Base-by-base conservation (phyloP, 2,329 filamentous ascomycete genomes). In the Fusarium armeniacum region DNA sequence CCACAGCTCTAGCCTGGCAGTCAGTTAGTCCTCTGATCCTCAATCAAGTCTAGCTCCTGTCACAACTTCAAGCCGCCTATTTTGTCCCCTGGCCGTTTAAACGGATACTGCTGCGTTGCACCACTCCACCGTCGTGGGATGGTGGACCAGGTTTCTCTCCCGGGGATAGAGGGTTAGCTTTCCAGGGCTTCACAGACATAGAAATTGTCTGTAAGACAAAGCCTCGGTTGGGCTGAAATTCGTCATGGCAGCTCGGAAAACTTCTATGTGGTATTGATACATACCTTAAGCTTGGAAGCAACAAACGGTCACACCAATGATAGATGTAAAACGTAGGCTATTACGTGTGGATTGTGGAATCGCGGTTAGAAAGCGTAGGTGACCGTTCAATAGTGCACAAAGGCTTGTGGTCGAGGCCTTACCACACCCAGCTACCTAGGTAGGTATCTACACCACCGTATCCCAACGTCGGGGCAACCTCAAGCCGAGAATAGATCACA, bases 101-200 rank as follows among this genome's bases (percentile, higher is more conserved):
- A 61, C 35, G 35, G 35, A 52, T 52, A 52, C 49, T 52, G 46
- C 30, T 52, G 35, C 45, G 54, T 58, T 51, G 44, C 51, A 64
- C 38, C 40, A 28, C 67, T 70, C 62, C 67, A 67, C 67, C 58
- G 45, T 58, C 47, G 64, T 71, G 63, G 63, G 63, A 71, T 64
- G 62, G 57, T 63, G 57, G 54, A 46, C 61, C 55, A 56, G 49
- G 66, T 22, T 28, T 56, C n/a, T 28, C 32, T 50, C n/a, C 43
- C 43, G 20, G 32, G 32, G 32, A 38, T 49, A 22, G 43, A 32
- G 49, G 24, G 35, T n/a, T 24, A 49, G 15, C 28, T 32, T n/a
- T 46, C 28, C 32, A 28, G 16, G 28, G 44, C 28, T 13, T 46
- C 44, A 6, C 44, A 32, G 7, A 32, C 3, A 28, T 20, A n/a